A percentile compares a stretch with the other conserved stretches of the same genome.
phyloP scores from a whole-genome alignment of 345 rosid genomes.

The Citrus glauca region DNA sequence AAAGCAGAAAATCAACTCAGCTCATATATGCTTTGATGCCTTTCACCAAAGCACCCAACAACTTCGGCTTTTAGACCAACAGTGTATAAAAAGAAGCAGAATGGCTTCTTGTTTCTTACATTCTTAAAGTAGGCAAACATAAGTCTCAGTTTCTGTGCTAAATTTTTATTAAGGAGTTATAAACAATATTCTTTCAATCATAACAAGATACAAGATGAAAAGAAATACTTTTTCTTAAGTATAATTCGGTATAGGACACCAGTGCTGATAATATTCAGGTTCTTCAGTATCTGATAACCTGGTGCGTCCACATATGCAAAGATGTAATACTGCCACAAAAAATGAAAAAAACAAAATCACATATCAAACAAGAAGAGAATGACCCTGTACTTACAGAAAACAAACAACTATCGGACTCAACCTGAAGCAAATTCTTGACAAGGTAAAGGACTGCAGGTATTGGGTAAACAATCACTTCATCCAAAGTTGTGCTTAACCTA shows the following conservation, averaged over 20 bases:
- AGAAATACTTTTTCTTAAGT: constrained; percentile 80
- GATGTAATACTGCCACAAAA: constrained; percentile 79
- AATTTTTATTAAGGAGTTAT: neutral
- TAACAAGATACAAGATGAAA: neutral
- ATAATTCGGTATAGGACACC: constrained; percentile 88
- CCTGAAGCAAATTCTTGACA: constrained; percentile 97
- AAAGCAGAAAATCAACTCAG: neutral
- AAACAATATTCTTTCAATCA: neutral
- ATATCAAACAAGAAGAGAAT: neutral
- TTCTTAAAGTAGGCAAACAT: neutral
- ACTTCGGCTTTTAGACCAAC: neutral
- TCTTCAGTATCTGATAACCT: constrained; percentile 96
- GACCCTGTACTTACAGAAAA: neutral
- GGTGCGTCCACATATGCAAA: constrained; percentile 97
- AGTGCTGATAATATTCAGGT: constrained; percentile 90
- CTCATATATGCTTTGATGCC: neutral
- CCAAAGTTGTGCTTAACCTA: constrained; percentile 84
- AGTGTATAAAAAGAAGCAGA: neutral
- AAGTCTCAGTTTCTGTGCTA: neutral
- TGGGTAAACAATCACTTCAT: constrained; percentile 89
- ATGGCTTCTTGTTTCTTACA: neutral
- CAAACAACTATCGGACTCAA: constrained; percentile 18
- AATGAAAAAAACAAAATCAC: neutral
- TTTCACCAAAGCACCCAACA: neutral
- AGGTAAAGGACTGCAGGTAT: constrained; percentile 93